Conservation (phyloP, 148 eudicot genomes). For the Rhododendron henanense region DNA sequence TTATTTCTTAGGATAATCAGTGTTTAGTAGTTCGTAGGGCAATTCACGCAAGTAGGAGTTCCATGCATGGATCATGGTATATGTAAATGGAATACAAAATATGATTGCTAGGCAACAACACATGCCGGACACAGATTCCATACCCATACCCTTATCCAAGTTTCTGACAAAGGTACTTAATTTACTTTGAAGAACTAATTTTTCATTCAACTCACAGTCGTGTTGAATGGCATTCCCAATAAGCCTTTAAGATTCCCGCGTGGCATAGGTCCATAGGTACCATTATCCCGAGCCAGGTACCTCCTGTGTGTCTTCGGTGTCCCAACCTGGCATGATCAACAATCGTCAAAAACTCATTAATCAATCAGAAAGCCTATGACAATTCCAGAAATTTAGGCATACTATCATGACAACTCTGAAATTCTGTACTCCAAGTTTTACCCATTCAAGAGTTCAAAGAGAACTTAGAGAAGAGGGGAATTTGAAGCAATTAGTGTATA, state of each 20-base stretch:
- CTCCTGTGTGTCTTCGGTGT: slow-evolving; percentile 94
- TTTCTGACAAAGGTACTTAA: neutral
- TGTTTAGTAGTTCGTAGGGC: neutral
- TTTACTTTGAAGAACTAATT: neutral
- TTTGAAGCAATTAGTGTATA: neutral
- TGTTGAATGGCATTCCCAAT: slow-evolving; percentile 96
- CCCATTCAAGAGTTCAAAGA: neutral
- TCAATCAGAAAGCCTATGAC: slow-evolving; percentile 1
- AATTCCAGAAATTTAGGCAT: neutral
- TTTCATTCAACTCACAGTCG: slow-evolving; percentile 59
- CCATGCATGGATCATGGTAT: neutral
- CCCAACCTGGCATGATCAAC: slow-evolving; percentile 56
- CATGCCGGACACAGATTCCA: neutral
- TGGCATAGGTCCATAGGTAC: slow-evolving; percentile 98
- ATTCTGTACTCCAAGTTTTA: neutral
- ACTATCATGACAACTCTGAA: neutral
- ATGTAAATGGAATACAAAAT: neutral
- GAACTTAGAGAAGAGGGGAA: neutral
- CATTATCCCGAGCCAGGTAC: slow-evolving; percentile 93
- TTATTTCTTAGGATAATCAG: neutral
- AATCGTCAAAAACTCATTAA: neutral
- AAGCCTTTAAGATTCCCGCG: slow-evolving; percentile 71
- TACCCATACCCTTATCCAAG: neutral
- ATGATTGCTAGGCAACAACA: neutral
- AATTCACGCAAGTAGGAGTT: neutral